Percentiles rank a stretch among this genome's conserved stretches.
Evolutionary conservation across 1,284 basidiomycete genomes (phyloP).

Genomic region (Boletus holoroseus): DNA sequence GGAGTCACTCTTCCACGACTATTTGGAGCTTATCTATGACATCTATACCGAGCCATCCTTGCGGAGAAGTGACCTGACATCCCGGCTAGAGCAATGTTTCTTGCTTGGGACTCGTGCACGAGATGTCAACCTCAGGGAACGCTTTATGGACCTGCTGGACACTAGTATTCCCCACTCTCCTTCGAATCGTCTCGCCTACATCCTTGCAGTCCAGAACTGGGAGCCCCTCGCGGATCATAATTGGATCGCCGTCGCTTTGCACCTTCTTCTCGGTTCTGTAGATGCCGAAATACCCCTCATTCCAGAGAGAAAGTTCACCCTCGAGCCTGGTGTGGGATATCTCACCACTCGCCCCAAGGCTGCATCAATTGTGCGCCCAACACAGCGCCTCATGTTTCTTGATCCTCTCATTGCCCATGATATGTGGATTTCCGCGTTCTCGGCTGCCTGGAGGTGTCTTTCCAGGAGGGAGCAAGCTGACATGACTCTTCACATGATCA

Average conservation of each 20-base stretch:
- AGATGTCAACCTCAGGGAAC: conserved; percentile 75
- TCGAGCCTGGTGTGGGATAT: conserved; percentile 30
- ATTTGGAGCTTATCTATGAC: conserved; percentile 87
- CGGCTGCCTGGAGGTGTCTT: conserved; percentile 84
- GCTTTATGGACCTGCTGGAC: conserved; percentile 91
- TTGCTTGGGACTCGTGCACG: conserved; percentile 86
- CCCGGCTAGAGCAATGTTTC: conserved; percentile 90
- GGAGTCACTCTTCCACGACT: conserved; percentile 73
- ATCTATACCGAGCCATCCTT: conserved; percentile 89
- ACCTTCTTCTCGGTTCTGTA: conserved; percentile 83
- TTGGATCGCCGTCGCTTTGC: conserved; percentile 92
- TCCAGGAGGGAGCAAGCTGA: conserved; percentile 85
- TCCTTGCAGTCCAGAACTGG: conserved; percentile 95
- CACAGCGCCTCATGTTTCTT: conserved; percentile 81
- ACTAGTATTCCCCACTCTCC: conserved; percentile 82
- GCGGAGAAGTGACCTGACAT: conserved; percentile 89
- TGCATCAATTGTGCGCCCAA: conserved; percentile 64
- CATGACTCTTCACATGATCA: conserved; percentile 85
- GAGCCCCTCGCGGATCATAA: conserved; percentile 90
- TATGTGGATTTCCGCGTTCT: conserved; percentile 88
- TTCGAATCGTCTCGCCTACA: conserved; percentile 80
- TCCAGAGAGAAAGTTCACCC: conserved; percentile 33
- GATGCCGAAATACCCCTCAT: conserved; percentile 55
- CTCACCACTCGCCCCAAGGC: conserved; percentile 47
- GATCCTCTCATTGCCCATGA: conserved; percentile 77